Evolutionary conservation across 140 eudicot species (phyloP).

Genomic region (Artemisia princeps): DNA sequence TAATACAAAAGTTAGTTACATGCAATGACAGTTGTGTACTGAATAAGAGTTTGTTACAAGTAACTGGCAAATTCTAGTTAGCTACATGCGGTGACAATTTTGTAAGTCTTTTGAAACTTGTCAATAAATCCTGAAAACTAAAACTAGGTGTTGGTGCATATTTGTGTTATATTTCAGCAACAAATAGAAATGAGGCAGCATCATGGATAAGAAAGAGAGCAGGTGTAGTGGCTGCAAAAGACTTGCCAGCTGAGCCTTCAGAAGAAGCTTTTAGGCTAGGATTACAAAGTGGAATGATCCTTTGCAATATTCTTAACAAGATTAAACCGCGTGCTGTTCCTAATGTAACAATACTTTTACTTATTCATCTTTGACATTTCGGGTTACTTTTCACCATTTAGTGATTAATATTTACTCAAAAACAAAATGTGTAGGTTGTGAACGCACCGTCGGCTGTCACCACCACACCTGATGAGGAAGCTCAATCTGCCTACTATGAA

Average conservation of each 20-base stretch:
- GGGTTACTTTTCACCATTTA: background rate
- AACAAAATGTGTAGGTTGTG: conserved; percentile 40
- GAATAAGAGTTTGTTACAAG: too few relatives aligned
- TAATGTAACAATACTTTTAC: conserved; percentile 35
- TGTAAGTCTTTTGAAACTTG: too few relatives aligned
- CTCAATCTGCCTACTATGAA: conserved; percentile 60
- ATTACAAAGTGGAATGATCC: conserved; percentile 69
- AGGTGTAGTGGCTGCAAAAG: conserved; percentile 73
- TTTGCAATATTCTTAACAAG: conserved; percentile 68
- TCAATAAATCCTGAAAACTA: background rate
- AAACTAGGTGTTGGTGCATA: background rate
- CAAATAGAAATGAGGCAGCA: conserved; percentile 61
- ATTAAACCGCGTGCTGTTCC: conserved; percentile 48
- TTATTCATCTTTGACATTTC: conserved; percentile 3
- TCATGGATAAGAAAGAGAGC: conserved; percentile 66
- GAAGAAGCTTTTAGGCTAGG: conserved; percentile 62
- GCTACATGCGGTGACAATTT: too few relatives aligned
- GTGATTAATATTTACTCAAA: background rate
- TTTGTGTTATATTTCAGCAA: conserved; percentile 34
- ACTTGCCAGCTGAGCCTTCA: conserved; percentile 79
- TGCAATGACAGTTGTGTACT: too few relatives aligned
- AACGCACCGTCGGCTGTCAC: conserved; percentile 48
- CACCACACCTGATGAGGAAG: conserved; percentile 56
- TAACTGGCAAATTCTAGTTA: too few relatives aligned
- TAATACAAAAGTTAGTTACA: too few relatives aligned